A percentile compares a stretch with the other conserved stretches of the same genome.
These are phyloP conservation scores for Lepidium campestre DNA, from an alignment of 441 rosid genomes.

Conservation along the genomic window DNA sequence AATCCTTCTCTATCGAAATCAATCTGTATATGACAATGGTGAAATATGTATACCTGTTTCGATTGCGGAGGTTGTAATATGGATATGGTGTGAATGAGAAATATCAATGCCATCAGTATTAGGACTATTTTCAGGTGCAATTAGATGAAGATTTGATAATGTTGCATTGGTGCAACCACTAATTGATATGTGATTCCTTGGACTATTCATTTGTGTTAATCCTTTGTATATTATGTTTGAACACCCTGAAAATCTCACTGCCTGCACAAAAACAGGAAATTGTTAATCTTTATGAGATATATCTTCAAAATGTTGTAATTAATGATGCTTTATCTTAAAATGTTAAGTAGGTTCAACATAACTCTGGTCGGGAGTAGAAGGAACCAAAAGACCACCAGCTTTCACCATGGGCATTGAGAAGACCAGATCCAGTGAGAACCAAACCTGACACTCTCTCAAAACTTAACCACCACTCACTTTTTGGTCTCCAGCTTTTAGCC, in stretches of 20 bases:
- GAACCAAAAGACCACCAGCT: too few relatives aligned
- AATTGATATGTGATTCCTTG: constrained; percentile 14
- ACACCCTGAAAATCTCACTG: neutral
- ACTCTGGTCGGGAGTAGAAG: too few relatives aligned
- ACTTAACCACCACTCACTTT: neutral
- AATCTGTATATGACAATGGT: too few relatives aligned
- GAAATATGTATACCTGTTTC: constrained; percentile 28
- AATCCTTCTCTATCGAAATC: too few relatives aligned
- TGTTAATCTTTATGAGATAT: too few relatives aligned
- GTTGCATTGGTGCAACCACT: neutral
- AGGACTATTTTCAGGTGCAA: constrained; percentile 23
- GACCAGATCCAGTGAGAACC: neutral
- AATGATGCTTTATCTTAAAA: too few relatives aligned
- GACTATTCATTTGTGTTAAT: constrained; percentile 24
- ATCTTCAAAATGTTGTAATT: too few relatives aligned
- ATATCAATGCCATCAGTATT: constrained; percentile 33
- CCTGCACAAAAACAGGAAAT: constrained; percentile 7
- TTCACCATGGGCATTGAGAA: constrained; percentile 15
- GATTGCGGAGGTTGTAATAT: neutral
- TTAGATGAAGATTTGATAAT: constrained; percentile 18
- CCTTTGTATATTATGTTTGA: constrained; percentile 15
- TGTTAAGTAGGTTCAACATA: too few relatives aligned
- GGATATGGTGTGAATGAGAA: neutral
- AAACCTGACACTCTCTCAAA: constrained; percentile 13
- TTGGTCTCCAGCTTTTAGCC: neutral